Base-by-base conservation (phyloP, 2,329 filamentous ascomycete species). In the Hyphodiscus sp. region DNA sequence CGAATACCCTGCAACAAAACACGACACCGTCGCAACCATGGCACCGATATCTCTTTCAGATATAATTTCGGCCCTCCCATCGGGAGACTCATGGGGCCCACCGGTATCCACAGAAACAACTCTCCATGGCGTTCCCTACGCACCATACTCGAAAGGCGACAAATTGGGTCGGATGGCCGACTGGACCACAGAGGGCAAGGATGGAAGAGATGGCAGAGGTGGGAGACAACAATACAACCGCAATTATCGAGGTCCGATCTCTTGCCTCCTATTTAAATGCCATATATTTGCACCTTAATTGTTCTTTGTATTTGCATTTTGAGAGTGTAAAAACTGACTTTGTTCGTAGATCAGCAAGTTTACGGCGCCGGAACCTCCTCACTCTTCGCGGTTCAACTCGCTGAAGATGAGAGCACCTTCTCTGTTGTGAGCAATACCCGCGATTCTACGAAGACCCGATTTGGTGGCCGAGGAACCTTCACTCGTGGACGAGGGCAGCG, bases 151-250 rank as follows among this genome's bases (percentile, higher is more conserved):
- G 63, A 99, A 99, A 76, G 91, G 90, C 70, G 94, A 99, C 78
- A 97, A 96, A 81, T 80, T 99, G 56, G 94, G 94, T 68, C 91
- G 94, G 71, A 97, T 99, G 91, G 94, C 94, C 57, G 94, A 99
- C 78, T 99, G 94, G 94, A 95, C 91, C 18, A 69, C 84, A 47
- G 94, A 96, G 69, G 85, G 88, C 71, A 96, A 96, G 75, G 89
- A 94, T 63, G 76, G 80, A 57, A 78, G 91, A 67, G 82, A 85
- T 64, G 76, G 78, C 48, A 79, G 83, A 57, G 87, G 87, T 63
- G 89, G 90, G 58, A 80, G 92, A 69, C 85, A 88, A 72, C 89
- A 94, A 69, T 97, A 95, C 73, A 91, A 92, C 73, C 82, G 92
- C 64, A 94, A 91, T 73, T 96, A 87, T 74, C 86, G 94, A 83